phyloP scores from a whole-genome alignment of 257 asterid genomes.

The Lithospermum erythrorhizon region DNA sequence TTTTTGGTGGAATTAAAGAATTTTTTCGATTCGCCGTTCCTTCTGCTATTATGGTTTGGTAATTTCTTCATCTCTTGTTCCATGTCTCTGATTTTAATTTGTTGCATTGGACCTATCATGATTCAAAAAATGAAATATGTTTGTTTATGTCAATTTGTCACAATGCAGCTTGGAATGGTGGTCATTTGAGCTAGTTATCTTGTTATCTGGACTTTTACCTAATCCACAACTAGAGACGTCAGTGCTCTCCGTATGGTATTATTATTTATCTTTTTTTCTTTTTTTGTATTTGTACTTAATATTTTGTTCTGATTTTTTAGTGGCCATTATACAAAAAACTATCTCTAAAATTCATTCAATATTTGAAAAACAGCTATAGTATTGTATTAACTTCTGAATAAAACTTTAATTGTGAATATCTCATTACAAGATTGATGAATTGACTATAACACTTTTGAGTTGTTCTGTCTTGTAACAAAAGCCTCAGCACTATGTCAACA shows the following conservation, averaged over 20 bases:
- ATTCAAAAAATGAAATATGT: background rate
- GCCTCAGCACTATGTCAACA: conserved; percentile 43
- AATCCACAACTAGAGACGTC: conserved; percentile 42
- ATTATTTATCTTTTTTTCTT: too few relatives aligned
- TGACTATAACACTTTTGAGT: too few relatives aligned
- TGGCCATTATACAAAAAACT: too few relatives aligned
- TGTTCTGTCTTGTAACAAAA: conserved; percentile 11
- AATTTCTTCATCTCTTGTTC: background rate
- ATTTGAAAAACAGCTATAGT: too few relatives aligned
- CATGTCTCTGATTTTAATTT: background rate
- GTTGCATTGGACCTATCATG: too few relatives aligned
- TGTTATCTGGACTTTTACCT: conserved; percentile 45
- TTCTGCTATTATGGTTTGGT: conserved; percentile 67
- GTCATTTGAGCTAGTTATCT: conserved; percentile 46
- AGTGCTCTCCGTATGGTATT: conserved; percentile 54
- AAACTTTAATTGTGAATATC: background rate
- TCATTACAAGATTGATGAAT: background rate
- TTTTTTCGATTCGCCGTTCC: conserved; percentile 52
- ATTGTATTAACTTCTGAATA: too few relatives aligned
- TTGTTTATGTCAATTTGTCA: background rate
- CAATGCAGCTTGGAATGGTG: conserved; percentile 57
- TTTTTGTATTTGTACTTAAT: too few relatives aligned
- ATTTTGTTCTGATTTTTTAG: too few relatives aligned
- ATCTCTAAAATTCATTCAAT: too few relatives aligned
- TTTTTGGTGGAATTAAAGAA: conserved; percentile 27